Evolutionary conservation across 1,284 basidiomycete species (phyloP), one percentile per base, ranked within the genome.

Genomic region (Singerocomus inundabilis): DNA sequence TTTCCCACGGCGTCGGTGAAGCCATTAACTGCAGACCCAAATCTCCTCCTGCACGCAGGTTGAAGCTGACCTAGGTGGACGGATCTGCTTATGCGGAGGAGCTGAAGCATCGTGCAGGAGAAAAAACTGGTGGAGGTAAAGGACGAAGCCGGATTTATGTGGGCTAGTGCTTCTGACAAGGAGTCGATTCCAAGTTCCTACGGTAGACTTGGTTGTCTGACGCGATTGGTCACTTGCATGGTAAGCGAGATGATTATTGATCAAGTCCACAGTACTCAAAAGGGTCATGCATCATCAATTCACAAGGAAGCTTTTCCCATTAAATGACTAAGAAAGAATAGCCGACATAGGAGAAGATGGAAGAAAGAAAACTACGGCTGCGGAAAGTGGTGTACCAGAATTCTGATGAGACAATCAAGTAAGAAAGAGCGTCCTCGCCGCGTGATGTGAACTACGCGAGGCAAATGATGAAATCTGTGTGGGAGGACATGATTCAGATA

Each of bases 1-100:
- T 95, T 95, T 58, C 96, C 95, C 51, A 98, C 78, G 12, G 94
- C 88, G 18, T 90, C 93, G 24, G 83, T 83, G 70, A 98, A 94
- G 42, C 95, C 93, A 49, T 88, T 75, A 29, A 89, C 88, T 29
- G 67, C 55, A 8, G 79, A 77, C 1, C 78, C 72, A 57, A 86
- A 81, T n/a, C 70, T 59, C 51, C 81, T 74, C 33, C 64, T 63
- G 41, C 40, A n/a, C n/a, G n/a, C 25, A 6, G 12, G 12, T 7
- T 9, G 56, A 3, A 35, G 46, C 21, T 9, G 42, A 34, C 58
- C 33, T 13, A 36, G 28, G 11, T 11, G 51, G 40, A 43, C 34
- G 15, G 49, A 44, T 37, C 69, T 56, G 30, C 60, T 61, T 43
- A 63, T 41, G 29, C 73, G 70, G 25, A 73, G 55, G 34, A 69